Base-by-base conservation (phyloP, 2,329 filamentous ascomycete species). In the Penicillium hordei region DNA sequence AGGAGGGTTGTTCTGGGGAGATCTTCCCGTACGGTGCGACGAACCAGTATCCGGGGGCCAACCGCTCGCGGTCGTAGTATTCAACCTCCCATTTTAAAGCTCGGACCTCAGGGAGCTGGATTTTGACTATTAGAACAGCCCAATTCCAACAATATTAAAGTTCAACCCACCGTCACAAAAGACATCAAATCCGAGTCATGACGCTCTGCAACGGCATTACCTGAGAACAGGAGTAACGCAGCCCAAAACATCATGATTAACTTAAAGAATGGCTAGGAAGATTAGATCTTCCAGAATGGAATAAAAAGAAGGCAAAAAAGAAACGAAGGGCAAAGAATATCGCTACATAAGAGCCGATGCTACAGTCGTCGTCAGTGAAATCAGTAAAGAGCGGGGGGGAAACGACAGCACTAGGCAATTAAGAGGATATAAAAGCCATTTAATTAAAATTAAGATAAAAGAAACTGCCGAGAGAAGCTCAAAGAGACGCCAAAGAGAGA, bases 41-140 rank as follows among this genome's bases (percentile, higher is more conserved):
- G 63, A 81, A 81, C 60, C 78, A 76, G 66, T 80, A 81, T 13
- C 79, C 79, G 1, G 78, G 78, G 9, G 70, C 70, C 29, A 65
- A 52, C 40, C 60, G 62, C 40, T 58, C 57, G 42, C 63, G 66
- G 44, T 70, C 66, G 44, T 65, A 40, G 34, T 68, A 58, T 17
- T 54, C 60, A 46, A 70, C 42, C 29, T 71, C 60, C 67, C 67
- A 70, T 61, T 67, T 70, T 48, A 69, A 64, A 27, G 68, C 64
- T 44, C 65, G 65, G n/a, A 69, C 60, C 33, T 70, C 65, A n/a
- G 69, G 69, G 25, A 70, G 64, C 69, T 71, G 43, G 48, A 56
- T 19, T 36, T 9, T 55, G 31, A 21, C 19, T 17, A 52, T 65
- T 45, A 61, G 60, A 33, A 43, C 31, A 7, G 27, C 5, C 13